Conservation (phyloP, 805 yeast genomes). For the Saccharomycopsis javanensis region DNA sequence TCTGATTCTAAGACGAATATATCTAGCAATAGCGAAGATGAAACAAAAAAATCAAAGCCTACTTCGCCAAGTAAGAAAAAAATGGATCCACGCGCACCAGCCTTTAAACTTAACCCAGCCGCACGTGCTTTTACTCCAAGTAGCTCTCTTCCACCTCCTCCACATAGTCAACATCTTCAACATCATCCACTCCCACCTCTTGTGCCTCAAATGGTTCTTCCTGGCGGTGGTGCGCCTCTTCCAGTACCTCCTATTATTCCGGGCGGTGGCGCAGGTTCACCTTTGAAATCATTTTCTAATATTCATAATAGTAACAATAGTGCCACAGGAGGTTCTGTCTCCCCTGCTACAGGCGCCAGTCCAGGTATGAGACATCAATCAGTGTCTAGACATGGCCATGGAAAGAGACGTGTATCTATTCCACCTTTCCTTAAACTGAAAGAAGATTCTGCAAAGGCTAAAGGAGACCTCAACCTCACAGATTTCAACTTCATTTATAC, state of each 20-base stretch:
- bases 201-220: neutral
- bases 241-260: neutral
- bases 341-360: neutral
- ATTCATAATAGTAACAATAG: slow-evolving; percentile 8
- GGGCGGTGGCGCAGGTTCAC: slow-evolving; percentile 3
- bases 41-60: neutral
- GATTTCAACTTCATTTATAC: slow-evolving; percentile 12
- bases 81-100: slow-evolving; percentile 47
- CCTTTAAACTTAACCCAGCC: slow-evolving; percentile 61
- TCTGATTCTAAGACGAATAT: neutral
- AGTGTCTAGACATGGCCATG: neutral
- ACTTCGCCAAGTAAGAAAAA: slow-evolving; percentile 31
- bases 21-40: slow-evolving; percentile 14
- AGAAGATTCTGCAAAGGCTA: slow-evolving; percentile 17
- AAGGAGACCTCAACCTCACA: slow-evolving; percentile 4
- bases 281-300: slow-evolving; percentile 7
- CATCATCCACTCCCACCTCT: neutral
- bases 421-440: neutral
- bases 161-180: neutral
- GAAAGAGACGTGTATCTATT: neutral
- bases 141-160: slow-evolving; percentile 20
- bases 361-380: neutral
- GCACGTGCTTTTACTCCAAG: slow-evolving; percentile 56
- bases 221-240: neutral
- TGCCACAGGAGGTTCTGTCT: neutral